A percentile compares a stretch with the other conserved stretches of the same genome.
Conservation (phyloP, 306 rosid species). For the Glycine tomentella region DNA sequence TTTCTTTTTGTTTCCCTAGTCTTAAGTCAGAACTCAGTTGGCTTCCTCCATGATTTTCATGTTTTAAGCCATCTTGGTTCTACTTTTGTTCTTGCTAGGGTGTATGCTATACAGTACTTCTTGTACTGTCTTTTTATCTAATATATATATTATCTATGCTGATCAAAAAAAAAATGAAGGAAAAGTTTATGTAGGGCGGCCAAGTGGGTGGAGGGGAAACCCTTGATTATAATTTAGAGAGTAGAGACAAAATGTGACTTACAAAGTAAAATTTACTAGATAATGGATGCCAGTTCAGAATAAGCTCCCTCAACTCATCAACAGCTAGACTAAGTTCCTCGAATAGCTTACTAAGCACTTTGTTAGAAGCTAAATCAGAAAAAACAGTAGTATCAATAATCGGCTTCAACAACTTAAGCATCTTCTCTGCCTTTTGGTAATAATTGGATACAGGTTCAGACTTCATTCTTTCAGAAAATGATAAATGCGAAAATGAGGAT, state of each 20-base stretch:
- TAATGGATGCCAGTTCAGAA: slow-evolving; percentile 69
- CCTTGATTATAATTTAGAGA: not conserved
- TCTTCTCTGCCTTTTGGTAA: slow-evolving; percentile 65
- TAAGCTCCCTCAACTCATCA: slow-evolving; percentile 68
- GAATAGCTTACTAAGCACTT: slow-evolving; percentile 57
- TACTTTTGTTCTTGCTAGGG: too few species aligned
- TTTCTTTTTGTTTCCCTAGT: too few species aligned
- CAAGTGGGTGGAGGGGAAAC: not conserved
- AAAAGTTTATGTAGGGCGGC: not conserved
- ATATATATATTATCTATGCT: too few species aligned
- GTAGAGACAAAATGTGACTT: slow-evolving; percentile 48
- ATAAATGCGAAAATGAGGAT: slow-evolving; percentile 64
- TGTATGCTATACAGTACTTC: too few species aligned
- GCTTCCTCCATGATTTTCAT: too few species aligned
- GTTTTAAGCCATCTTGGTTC: too few species aligned
- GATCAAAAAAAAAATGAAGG: not conserved
- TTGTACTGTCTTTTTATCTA: too few species aligned
- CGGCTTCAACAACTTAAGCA: slow-evolving; percentile 68
- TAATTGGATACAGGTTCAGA: slow-evolving; percentile 65
- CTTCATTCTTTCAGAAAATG: slow-evolving; percentile 61
- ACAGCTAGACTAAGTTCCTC: slow-evolving; percentile 66
- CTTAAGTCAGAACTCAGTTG: too few species aligned
- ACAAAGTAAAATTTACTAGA: slow-evolving; percentile 84
- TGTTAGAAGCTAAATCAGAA: slow-evolving; percentile 67
- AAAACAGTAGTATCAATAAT: slow-evolving; percentile 62